Base-by-base conservation (phyloP, 176 grass and related monocot genomes). In the Juncus effusus region DNA sequence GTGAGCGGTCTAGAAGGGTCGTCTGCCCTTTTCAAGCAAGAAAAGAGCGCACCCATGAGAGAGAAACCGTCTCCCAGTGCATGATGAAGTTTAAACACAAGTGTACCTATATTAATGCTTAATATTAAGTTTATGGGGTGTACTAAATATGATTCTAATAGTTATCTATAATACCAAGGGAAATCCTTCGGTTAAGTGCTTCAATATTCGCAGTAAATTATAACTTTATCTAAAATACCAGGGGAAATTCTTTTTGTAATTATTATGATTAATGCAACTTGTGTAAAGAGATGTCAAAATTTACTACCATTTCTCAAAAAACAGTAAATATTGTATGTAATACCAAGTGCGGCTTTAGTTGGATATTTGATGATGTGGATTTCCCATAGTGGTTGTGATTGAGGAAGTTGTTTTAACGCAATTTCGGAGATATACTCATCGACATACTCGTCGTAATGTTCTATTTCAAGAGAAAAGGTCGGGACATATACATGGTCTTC, bases 291-390 rank as follows among this genome's bases (percentile, higher is more conserved):
- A 28, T 28, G 19, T 28, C 19, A 28, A 28, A 28, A 28, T 28
- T 28, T 28, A 28, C 19, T 28, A 28, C 19, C 0, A 28, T 16
- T 4, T 28, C 63, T 49, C 8, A 19, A 13, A 50, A 3, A 55
- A 65, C 50, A 45, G 13, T 4, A 13, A 36, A 13, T 5, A 49
- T 13, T 19, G 62, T 44, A 65, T 19, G 11, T 28, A 7, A 69
- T 69, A 69, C 66, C 66, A 36, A 56, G 19, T 4, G 72, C 63
- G 5, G 39, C 28, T 60, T 62, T 75, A 8, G 79, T 81, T 42
- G 63, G 56, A 16, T 76, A 81, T 49, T 81, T 81, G 63, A 81
- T 62, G 56, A 81, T 70, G 63, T 81, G 79, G 42, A 78, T 51
- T 51, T 70, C 73, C 79, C 79, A 82, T 38, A 82, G 49, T 7